Percentiles rank a stretch among this genome's conserved stretches.
Evolutionary conservation across 352 stramenopile genomes (phyloP).

Genomic region (Thalassiosira livingstoniorum): DNA sequence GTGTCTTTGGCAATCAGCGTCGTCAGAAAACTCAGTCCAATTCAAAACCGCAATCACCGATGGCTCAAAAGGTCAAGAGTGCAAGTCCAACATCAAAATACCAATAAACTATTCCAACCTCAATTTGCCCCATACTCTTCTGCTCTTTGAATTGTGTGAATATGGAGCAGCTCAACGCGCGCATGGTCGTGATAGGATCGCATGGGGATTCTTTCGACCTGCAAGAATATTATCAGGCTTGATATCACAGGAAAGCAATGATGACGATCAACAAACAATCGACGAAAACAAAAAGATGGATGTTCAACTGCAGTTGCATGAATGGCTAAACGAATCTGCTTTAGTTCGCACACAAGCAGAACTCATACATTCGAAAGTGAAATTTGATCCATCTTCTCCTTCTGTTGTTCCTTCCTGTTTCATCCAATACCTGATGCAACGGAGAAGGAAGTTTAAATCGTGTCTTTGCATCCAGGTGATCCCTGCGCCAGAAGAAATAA

Average conservation of each 20-base stretch:
- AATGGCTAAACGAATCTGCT: background rate
- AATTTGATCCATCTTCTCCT: background rate
- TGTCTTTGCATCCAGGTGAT: background rate
- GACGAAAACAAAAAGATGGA: background rate
- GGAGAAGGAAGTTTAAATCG: background rate
- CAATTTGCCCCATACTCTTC: background rate
- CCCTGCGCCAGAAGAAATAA: too few relatives aligned
- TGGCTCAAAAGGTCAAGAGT: background rate
- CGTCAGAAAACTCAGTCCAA: background rate
- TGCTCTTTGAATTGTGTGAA: background rate
- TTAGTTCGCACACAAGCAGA: background rate
- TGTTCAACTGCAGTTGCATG: background rate
- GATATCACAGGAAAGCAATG: background rate
- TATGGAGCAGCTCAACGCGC: background rate
- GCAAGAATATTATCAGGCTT: background rate
- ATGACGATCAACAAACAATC: background rate
- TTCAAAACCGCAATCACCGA: background rate
- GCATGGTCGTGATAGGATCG: background rate
- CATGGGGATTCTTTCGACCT: background rate
- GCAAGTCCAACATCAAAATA: background rate
- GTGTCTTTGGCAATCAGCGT: background rate
- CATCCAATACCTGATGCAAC: background rate
- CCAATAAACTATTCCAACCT: background rate
- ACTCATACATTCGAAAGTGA: background rate
- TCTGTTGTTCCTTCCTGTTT: background rate